These are phyloP conservation scores for Leavenworthia alabamica DNA, from an alignment of 345 rosid species.

Conservation along the genomic window DNA sequence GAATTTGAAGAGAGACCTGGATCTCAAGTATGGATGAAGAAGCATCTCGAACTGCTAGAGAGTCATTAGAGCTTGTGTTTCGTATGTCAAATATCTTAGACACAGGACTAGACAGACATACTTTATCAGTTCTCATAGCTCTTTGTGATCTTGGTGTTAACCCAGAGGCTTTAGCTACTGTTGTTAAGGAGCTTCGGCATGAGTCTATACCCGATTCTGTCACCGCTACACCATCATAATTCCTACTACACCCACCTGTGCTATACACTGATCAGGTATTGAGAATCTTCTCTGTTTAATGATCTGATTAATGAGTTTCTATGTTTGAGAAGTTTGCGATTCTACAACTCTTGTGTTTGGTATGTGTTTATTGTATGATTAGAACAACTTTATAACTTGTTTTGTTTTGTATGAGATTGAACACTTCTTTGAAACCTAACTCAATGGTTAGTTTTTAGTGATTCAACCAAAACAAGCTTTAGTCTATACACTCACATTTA, in stretches of 20 bases:
- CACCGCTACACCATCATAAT: background rate
- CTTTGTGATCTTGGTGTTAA: conserved; percentile 38
- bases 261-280: conserved; percentile 3
- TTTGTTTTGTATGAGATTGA: background rate
- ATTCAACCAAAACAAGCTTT: conserved; percentile 3
- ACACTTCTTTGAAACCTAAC: background rate
- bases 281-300: background rate
- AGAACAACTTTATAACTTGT: background rate
- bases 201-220: background rate
- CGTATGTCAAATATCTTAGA: conserved; percentile 36
- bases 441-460: background rate
- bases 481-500: conserved; percentile 23
- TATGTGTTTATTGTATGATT: background rate
- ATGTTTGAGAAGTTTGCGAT: background rate
- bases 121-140: conserved; percentile 32
- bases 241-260: background rate
- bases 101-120: conserved; percentile 29
- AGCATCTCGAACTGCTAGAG: conserved; percentile 32
- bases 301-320: background rate
- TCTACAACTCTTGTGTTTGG: background rate
- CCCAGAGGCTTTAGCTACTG: conserved; percentile 37
- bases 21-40: conserved; percentile 30
- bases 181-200: conserved; percentile 32
- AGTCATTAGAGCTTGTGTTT: conserved; percentile 32
- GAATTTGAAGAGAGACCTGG: background rate